phyloP scores from a whole-genome alignment of 2,329 filamentous ascomycete genomes.

The Venturia pyrina region DNA sequence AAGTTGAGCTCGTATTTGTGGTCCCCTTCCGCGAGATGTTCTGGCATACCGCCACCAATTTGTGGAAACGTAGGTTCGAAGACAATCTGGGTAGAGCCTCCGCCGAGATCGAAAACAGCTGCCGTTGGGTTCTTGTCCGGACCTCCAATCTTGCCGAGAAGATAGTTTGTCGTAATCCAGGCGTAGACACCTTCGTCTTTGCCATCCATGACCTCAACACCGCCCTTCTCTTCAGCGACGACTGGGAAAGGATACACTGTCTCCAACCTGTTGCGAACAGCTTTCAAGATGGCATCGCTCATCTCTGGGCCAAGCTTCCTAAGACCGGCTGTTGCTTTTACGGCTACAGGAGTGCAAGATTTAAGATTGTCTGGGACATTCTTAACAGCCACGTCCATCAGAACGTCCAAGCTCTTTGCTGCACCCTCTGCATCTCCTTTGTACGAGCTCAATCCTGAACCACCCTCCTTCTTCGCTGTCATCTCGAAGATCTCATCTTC shows the following conservation, averaged over 20 bases:
- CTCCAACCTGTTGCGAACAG: slow-evolving; percentile 77
- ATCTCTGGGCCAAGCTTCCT: slow-evolving; percentile 74
- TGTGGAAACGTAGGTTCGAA: slow-evolving; percentile 90
- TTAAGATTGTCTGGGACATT: slow-evolving; percentile 82
- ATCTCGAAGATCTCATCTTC: slow-evolving; percentile 89
- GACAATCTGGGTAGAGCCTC: slow-evolving; percentile 96
- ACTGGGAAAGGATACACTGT: slow-evolving; percentile 90
- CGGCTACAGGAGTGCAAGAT: slow-evolving; percentile 87
- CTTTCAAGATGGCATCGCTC: slow-evolving; percentile 73
- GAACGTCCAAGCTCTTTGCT: slow-evolving; percentile 76
- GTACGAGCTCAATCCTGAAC: slow-evolving; percentile 77
- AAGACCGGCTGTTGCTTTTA: slow-evolving; percentile 93
- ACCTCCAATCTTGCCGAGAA: slow-evolving; percentile 92
- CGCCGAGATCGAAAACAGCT: slow-evolving; percentile 90
- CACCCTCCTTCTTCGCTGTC: slow-evolving; percentile 74
- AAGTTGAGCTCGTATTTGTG: slow-evolving; percentile 93
- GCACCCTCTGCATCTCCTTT: slow-evolving; percentile 76
- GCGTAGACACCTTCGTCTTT: slow-evolving; percentile 96
- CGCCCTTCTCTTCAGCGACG: slow-evolving; percentile 71
- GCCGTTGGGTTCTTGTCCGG: slow-evolving; percentile 85
- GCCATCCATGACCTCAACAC: slow-evolving; percentile 95
- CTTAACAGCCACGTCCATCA: slow-evolving; percentile 78
- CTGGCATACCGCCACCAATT: slow-evolving; percentile 59
- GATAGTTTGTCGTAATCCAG: slow-evolving; percentile 98
- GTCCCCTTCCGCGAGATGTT: slow-evolving; percentile 76